Evolutionary conservation across 495 filamentous ascomycete species (phyloP), one percentile per base, ranked within the genome.

Genomic region (Symbiotaphrina buchneri): DNA sequence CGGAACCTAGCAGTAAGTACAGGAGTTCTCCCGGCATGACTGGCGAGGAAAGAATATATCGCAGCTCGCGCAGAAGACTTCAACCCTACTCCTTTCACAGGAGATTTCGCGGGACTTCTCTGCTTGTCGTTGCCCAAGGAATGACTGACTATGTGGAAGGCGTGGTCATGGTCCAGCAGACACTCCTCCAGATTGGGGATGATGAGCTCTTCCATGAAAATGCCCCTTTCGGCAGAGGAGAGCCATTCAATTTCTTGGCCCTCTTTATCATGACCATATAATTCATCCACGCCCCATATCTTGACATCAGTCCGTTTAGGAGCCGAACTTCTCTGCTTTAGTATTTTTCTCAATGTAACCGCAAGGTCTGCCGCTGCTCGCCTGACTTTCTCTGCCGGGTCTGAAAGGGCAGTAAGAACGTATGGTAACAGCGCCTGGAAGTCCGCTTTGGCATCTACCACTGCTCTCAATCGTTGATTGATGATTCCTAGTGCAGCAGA

Each of bases 351-450:
- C 3, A 80, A 36, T 7, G 56, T 46, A 2, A 54, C 39, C 6
- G 75, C 39, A 18, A 82, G 60, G 24, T 72, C 61, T 19, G 71
- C 68, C 13, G 82, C 74, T 22, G 79, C 68, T 14, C 67, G 64
- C 18, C 87, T 70, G 31, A 93, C 74, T 27, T 61, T 71, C 32
- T 64, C 61, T 1, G 74, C 69, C 2, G 63, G 48, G 47, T 97
- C 87, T 17, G 68, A 54, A 11, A 97, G 61, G 6, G 74, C 77
- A 32, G 55, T 56, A 21, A 92, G 45, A 19, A 70, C 46, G 47
- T 90, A 91, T 10, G 84, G 83, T 18, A 92, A 38, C 13, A 91
- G 41, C 2, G 69, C 67, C 43, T 92, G 84, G 23, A 72, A 56
- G 44, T 90, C 83, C n/a, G 30, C 27, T 1, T 6, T 10, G 10